Evolutionary conservation across 805 yeast genomes (phyloP).

Genomic region (Wickerhamomyces queroliae): DNA sequence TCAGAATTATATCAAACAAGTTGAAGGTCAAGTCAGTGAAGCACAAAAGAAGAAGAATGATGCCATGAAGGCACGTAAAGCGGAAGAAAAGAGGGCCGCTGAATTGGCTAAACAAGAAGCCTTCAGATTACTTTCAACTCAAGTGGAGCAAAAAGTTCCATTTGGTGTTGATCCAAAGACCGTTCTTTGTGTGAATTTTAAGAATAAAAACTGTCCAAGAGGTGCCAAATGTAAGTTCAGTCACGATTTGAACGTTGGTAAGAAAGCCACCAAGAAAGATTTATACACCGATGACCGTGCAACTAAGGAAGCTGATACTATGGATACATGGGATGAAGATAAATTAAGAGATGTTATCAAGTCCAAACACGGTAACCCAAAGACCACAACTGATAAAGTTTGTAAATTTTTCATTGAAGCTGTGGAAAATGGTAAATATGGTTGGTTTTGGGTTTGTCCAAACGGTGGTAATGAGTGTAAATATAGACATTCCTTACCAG

Average conservation of each 20-base stretch:
- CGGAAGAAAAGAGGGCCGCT: constrained; percentile 83
- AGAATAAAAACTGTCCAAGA: constrained; percentile 77
- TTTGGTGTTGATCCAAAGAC: constrained; percentile 98
- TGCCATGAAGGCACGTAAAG: constrained; percentile 55
- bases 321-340: constrained; percentile 97
- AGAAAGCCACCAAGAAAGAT: constrained; percentile 87
- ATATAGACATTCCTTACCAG: constrained; percentile 92
- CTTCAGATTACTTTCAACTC: constrained; percentile 62
- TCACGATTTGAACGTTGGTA: constrained; percentile 80
- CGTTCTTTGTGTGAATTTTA: constrained; percentile 85
- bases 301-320: constrained; percentile 71
- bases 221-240: constrained; percentile 86
- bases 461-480: constrained; percentile 90
- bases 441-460: constrained; percentile 99
- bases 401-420: constrained; percentile 95
- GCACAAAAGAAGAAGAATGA: constrained; percentile 62
- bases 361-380: constrained; percentile 92
- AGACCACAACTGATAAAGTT: constrained; percentile 89
- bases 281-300: constrained; percentile 82
- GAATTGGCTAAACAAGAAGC: constrained; percentile 89
- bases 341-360: constrained; percentile 79
- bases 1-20: constrained; percentile 65
- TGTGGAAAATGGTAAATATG: constrained; percentile 94
- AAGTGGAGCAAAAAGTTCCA: constrained; percentile 80
- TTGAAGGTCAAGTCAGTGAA: constrained; percentile 54